A percentile compares a stretch with the other conserved stretches of the same genome.
Evolutionary conservation across 331 rosid species (phyloP).

Genomic region (Prunus yedoensis): DNA sequence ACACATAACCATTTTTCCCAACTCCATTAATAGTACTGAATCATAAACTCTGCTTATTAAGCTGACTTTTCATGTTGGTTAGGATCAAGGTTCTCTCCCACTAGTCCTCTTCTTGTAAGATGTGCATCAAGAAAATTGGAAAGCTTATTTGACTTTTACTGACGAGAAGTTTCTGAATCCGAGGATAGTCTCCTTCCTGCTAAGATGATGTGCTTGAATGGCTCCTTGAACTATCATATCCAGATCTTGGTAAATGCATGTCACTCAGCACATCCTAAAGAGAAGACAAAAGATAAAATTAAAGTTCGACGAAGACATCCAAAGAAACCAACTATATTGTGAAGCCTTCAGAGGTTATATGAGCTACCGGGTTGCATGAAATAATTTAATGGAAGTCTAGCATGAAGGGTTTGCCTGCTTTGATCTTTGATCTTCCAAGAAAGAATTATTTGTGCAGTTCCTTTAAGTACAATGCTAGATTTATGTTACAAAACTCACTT

Average conservation of each 20-base stretch:
- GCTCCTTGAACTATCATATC: constrained; percentile 34
- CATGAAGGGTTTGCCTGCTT: not conserved
- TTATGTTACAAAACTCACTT: constrained; percentile 28
- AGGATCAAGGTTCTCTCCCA: too few species aligned
- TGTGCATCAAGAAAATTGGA: too few species aligned
- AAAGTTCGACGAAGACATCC: not conserved
- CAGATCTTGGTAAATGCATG: constrained; percentile 20
- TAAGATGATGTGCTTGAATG: constrained; percentile 36
- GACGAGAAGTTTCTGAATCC: not conserved
- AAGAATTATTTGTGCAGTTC: not conserved
- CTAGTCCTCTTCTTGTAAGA: too few species aligned
- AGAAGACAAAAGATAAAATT: not conserved
- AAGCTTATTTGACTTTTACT: too few species aligned
- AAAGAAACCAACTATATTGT: too few species aligned
- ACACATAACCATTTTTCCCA: too few species aligned
- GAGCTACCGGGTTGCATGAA: not conserved
- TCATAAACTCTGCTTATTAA: too few species aligned
- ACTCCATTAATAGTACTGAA: too few species aligned
- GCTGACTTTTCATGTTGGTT: too few species aligned
- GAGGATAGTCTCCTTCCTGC: constrained; percentile 3
- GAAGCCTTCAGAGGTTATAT: not conserved
- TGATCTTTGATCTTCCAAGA: not conserved
- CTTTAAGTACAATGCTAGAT: not conserved
- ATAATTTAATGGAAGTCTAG: not conserved
- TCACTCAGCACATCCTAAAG: constrained; percentile 41